phyloP scores from a whole-genome alignment of 2,329 filamentous ascomycete species.

The Botrytis hyacinthi region DNA sequence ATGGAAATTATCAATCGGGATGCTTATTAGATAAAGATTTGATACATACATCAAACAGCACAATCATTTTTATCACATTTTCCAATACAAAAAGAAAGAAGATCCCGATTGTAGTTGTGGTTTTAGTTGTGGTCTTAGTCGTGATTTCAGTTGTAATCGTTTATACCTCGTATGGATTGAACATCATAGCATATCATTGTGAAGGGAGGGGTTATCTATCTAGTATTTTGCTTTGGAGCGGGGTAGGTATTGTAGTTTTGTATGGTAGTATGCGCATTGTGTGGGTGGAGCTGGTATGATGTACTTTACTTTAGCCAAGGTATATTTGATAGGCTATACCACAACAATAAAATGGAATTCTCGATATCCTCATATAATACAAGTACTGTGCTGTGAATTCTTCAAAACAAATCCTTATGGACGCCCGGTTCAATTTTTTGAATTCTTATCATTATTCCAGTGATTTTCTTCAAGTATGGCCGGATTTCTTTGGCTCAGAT shows the following conservation, averaged over 20 bases:
- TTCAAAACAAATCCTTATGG: background rate
- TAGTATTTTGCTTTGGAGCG: background rate
- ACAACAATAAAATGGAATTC: background rate
- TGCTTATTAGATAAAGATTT: background rate
- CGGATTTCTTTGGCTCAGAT: background rate
- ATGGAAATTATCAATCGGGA: background rate
- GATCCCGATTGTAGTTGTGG: background rate
- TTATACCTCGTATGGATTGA: background rate
- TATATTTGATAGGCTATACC: slow-evolving; percentile 3
- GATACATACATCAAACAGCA: background rate
- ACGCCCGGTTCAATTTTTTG: background rate
- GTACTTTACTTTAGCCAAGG: background rate
- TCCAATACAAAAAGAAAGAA: background rate
- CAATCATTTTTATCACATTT: background rate
- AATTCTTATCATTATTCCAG: background rate
- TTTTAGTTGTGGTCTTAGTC: background rate
- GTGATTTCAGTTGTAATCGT: no score
- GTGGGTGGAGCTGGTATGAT: slow-evolving; percentile 1
- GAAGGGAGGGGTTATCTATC: background rate
- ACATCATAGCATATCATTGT: background rate
- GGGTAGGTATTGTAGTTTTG: background rate
- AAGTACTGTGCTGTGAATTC: background rate
- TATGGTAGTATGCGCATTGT: background rate
- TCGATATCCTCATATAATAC: background rate
- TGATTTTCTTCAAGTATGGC: background rate